phyloP scores from a whole-genome alignment of 2,329 filamentous ascomycete genomes.

The Parastagonospora avenae region DNA sequence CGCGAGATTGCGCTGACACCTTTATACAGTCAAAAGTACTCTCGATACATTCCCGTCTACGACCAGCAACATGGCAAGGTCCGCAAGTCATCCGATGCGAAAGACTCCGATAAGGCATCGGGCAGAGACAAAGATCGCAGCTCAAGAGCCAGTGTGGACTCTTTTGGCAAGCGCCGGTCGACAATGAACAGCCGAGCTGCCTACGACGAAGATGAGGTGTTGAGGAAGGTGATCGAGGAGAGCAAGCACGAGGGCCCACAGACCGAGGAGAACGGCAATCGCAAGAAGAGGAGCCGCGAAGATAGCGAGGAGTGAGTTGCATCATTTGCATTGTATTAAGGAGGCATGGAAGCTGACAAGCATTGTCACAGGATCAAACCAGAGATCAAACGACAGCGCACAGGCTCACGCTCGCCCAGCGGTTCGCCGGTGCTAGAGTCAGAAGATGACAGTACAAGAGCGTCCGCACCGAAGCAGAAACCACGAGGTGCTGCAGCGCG shows the following conservation, averaged over 20 bases:
- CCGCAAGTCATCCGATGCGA: constrained; percentile 69
- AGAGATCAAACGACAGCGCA: constrained; percentile 80
- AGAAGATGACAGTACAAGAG: constrained; percentile 66
- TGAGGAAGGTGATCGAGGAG: constrained; percentile 89
- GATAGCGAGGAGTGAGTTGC: constrained; percentile 88
- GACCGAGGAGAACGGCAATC: constrained; percentile 59
- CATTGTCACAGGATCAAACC: constrained; percentile 66
- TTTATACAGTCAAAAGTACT: constrained; percentile 63
- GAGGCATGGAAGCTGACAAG: constrained; percentile 30
- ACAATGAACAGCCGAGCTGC: constrained; percentile 98
- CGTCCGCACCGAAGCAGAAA: constrained; percentile 52
- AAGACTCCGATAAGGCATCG: constrained; percentile 63
- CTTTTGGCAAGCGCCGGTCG: constrained; percentile 80
- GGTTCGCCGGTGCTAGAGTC: constrained; percentile 66
- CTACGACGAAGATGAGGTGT: constrained; percentile 91
- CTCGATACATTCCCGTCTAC: constrained; percentile 66
- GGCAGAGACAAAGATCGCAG: constrained; percentile 61
- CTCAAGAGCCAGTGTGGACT: constrained; percentile 59
- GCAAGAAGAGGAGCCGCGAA: constrained; percentile 84
- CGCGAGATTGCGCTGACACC: constrained; percentile 3
- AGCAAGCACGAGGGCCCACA: constrained; percentile 80
- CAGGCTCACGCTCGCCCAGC: constrained; percentile 57
- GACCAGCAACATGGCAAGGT: constrained; percentile 57
- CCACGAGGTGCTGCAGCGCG: constrained; percentile 53
- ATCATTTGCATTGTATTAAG: constrained; percentile 9